Percentiles rank a stretch among this genome's conserved stretches.
phyloP scores from a whole-genome alignment of 371 early-diverging fungal genomes.

The Dinochytrium kinnereticum region DNA sequence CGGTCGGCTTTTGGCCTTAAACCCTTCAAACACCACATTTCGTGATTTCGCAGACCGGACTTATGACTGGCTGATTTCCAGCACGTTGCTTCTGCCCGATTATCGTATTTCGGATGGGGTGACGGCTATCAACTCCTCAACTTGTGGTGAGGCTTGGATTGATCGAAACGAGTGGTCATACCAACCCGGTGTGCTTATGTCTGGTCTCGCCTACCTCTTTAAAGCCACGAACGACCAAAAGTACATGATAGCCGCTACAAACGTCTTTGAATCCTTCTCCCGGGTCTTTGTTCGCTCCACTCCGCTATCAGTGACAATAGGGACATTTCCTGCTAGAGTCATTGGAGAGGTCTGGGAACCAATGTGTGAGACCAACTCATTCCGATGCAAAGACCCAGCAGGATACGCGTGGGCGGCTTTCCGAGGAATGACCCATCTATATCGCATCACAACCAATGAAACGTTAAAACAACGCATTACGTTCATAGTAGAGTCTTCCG shows the following conservation, averaged over 20 bases:
- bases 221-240: constrained; percentile 31
- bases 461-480: constrained; percentile 31
- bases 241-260: constrained; percentile 32
- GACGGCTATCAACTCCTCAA: constrained; percentile 8
- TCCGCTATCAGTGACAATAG: no score
- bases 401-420: constrained; percentile 26
- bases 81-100: constrained; percentile 20
- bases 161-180: constrained; percentile 31
- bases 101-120: constrained; percentile 39
- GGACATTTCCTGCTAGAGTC: not conserved
- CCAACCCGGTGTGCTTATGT: constrained; percentile 37
- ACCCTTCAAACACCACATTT: constrained; percentile 39
- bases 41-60: constrained; percentile 24
- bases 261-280: constrained; percentile 18
- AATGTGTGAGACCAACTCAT: constrained; percentile 17
- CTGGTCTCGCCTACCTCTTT: constrained; percentile 37
- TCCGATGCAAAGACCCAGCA: constrained; percentile 29
- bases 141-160: not conserved
- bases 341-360: constrained; percentile 27
- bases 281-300: constrained; percentile 22
- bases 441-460: constrained; percentile 21
- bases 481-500: constrained; percentile 26
- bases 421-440: constrained; percentile 34
- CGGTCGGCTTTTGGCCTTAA: constrained; percentile 40
- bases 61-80: constrained; percentile 44